A percentile compares a stretch with the other conserved stretches of the same genome.
These are phyloP conservation scores for Plasmodium falciparum DNA, from an alignment of 169 alveolate species.

Conservation along the genomic window DNA sequence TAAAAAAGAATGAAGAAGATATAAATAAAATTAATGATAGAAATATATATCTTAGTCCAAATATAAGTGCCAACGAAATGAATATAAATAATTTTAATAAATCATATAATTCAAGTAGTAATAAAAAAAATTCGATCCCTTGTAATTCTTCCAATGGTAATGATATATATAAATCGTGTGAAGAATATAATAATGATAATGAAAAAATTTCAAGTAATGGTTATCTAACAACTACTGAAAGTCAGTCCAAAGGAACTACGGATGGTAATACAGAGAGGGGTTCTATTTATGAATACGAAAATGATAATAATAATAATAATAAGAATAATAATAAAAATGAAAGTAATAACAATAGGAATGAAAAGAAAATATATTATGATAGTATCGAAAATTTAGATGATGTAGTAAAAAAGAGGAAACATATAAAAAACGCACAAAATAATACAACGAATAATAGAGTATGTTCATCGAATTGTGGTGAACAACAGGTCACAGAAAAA, in stretches of 20 bases:
- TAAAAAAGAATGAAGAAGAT: not conserved
- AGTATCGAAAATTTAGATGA: not conserved
- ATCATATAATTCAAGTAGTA: not conserved
- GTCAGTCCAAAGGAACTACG: slow-evolving; percentile 57
- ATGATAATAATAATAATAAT: not conserved
- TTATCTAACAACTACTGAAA: slow-evolving; percentile 50
- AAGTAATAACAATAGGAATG: not conserved
- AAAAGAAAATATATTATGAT: not conserved
- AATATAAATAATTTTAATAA: slow-evolving; percentile 20
- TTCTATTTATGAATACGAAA: not conserved
- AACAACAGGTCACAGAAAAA: too few species aligned
- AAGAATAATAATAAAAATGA: not conserved
- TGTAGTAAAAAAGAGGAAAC: slow-evolving; percentile 1
- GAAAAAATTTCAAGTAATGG: slow-evolving; percentile 60
- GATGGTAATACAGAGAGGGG: slow-evolving; percentile 29
- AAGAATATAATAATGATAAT: slow-evolving; percentile 45
- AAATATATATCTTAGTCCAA: not conserved
- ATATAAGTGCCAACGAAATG: slow-evolving; percentile 6
- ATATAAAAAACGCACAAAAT: not conserved
- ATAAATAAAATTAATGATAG: not conserved
- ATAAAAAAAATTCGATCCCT: slow-evolving; percentile 26
- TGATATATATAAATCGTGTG: slow-evolving; percentile 63
- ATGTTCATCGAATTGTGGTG: too few species aligned
- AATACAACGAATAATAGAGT: too few species aligned
- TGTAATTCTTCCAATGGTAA: slow-evolving; percentile 68